Evolutionary conservation across 371 early-diverging fungal genomes (phyloP).

Genomic region (Mucor circinelloides): DNA sequence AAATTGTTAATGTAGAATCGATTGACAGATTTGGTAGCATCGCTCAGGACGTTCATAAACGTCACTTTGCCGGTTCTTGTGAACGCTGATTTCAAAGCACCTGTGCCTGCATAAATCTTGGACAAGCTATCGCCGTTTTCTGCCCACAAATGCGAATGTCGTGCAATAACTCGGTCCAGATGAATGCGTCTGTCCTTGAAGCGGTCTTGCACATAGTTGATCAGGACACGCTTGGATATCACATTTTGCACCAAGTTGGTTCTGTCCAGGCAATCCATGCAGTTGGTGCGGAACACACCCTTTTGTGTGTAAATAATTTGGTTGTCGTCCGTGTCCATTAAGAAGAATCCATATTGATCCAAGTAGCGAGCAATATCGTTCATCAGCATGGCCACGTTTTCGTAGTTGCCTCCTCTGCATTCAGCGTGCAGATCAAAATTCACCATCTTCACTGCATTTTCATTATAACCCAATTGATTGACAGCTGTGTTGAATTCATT

Average conservation of each 20-base stretch:
- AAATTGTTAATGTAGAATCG: conserved; percentile 94
- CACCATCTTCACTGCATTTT: conserved; percentile 52
- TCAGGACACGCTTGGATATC: conserved; percentile 49
- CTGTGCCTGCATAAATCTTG: conserved; percentile 97
- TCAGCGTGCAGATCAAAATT: conserved; percentile 87
- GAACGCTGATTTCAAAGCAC: conserved; percentile 92
- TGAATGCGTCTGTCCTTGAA: conserved; percentile 2
- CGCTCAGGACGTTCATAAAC: conserved; percentile 82
- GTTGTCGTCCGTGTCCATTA: conserved; percentile 61
- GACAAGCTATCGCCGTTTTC: conserved; percentile 95
- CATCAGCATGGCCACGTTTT: conserved; percentile 64
- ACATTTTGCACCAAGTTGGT: conserved; percentile 75
- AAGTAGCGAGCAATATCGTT: conserved; percentile 48
- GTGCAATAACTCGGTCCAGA: conserved; percentile 32
- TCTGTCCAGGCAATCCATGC: conserved; percentile 97
- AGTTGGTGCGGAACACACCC: conserved; percentile 93
- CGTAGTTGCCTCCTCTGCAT: conserved; percentile 80
- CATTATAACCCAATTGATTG: conserved; percentile 28
- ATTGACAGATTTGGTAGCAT: conserved; percentile 91
- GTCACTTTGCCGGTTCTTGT: conserved; percentile 92
- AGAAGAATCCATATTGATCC: conserved; percentile 68
- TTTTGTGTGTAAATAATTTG: conserved; percentile 65
- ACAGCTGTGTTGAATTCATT: conserved; percentile 71
- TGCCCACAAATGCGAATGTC: conserved; percentile 85
- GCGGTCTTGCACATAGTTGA: conserved; percentile 35